phyloP scores from a whole-genome alignment of 305 asterid species.

The Nicotiana rustica region DNA sequence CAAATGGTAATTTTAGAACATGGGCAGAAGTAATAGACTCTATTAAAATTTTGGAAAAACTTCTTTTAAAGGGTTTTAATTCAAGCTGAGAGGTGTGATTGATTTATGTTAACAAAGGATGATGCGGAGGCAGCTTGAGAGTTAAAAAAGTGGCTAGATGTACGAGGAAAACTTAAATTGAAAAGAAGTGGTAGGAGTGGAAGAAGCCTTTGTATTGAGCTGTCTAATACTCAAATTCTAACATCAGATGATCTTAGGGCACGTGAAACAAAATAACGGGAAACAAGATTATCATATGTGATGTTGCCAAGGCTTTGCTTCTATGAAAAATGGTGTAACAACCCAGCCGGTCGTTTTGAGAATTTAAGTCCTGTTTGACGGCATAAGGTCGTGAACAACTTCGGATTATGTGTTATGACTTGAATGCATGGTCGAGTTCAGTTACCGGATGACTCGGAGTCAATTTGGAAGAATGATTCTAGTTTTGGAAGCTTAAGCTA shows the following conservation, averaged over 20 bases:
- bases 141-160: not conserved
- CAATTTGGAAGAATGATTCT: no score
- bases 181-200: not conserved
- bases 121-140: not conserved
- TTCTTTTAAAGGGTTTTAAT: not conserved
- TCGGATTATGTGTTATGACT: no score
- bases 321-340: no score
- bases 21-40: not conserved
- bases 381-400: no score
- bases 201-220: not conserved
- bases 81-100: not conserved
- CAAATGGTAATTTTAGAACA: not conserved
- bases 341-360: no score
- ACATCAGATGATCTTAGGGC: not conserved
- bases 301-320: not conserved
- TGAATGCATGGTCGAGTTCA: no score
- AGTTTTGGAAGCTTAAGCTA: no score
- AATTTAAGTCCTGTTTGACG: no score
- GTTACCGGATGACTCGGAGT: no score
- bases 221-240: not conserved
- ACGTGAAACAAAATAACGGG: not conserved
- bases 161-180: not conserved
- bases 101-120: not conserved
- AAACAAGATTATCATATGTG: slow-evolving; percentile 17
- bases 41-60: no score